Percentiles rank a stretch among this genome's conserved stretches.
These are phyloP conservation scores for Panus rudis DNA, from an alignment of 768 basidiomycete species.

Conservation along the genomic window DNA sequence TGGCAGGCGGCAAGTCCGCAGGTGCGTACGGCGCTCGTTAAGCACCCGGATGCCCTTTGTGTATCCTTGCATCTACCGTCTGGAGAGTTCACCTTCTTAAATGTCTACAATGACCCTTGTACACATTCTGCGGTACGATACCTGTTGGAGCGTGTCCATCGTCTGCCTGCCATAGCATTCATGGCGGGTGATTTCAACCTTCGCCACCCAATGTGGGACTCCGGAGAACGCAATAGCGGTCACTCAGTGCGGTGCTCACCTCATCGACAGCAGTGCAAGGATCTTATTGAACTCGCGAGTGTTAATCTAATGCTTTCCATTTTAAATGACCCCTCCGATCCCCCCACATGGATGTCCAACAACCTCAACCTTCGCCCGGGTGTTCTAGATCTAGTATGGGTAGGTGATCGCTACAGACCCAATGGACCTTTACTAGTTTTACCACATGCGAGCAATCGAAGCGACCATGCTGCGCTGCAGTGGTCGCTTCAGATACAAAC, in stretches of 20 bases:
- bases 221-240: neutral
- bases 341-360: slow-evolving; percentile 3
- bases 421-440: neutral
- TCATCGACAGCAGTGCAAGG: neutral
- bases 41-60: slow-evolving; percentile 2
- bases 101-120: slow-evolving; percentile 7
- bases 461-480: slow-evolving; percentile 3
- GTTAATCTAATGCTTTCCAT: neutral
- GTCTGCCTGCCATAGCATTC: neutral
- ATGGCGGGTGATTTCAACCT: slow-evolving; percentile 13
- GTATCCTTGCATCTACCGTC: neutral
- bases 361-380: neutral
- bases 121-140: neutral
- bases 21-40: neutral
- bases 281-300: slow-evolving; percentile 3
- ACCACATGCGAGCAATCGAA: no score
- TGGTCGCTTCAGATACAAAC: neutral
- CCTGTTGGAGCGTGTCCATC: neutral
- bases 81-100: neutral
- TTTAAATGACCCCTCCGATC: neutral
- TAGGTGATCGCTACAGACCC: slow-evolving; percentile 3
- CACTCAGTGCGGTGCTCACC: neutral
- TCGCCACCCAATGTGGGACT: slow-evolving; percentile 6
- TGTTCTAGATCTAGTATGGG: slow-evolving; percentile 5
- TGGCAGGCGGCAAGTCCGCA: neutral